Evolutionary conservation across 1,284 basidiomycete genomes (phyloP).

Genomic region (Vanrija sp.): DNA sequence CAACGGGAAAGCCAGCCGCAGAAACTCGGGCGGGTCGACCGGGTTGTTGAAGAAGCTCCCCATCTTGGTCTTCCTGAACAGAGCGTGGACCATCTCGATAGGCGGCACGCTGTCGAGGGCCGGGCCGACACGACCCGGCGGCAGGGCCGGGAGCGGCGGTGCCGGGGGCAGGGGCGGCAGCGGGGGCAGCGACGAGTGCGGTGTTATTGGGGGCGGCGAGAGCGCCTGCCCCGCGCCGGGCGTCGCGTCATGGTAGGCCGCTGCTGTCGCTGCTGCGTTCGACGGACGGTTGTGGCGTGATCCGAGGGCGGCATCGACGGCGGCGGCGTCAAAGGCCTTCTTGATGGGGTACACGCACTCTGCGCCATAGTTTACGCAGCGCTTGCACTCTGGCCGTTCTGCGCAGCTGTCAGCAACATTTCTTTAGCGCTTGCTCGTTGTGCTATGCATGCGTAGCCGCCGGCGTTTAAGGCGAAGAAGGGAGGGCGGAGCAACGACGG

Average conservation of each 20-base stretch:
- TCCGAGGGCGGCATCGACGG: constrained; percentile 21
- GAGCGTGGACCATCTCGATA: constrained; percentile 33
- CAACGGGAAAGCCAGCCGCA: constrained; percentile 27
- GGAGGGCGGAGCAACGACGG: background rate
- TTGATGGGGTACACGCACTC: constrained; percentile 38
- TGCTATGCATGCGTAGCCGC: constrained; percentile 2
- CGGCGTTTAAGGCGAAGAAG: background rate
- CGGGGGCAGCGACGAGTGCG: background rate
- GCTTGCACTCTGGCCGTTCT: constrained; percentile 9
- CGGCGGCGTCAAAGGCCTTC: constrained; percentile 30
- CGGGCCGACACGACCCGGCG: constrained; percentile 1
- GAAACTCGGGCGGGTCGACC: constrained; percentile 35
- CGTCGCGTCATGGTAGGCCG: constrained; percentile 4
- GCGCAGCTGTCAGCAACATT: background rate
- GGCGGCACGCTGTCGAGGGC: constrained; percentile 18
- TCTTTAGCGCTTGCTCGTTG: constrained; percentile 19
- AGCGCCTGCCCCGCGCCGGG: background rate
- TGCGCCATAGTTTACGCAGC: constrained; percentile 20
- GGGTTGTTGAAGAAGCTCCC: constrained; percentile 36
- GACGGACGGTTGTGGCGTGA: constrained; percentile 24
- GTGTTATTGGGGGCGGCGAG: background rate
- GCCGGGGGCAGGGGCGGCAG: constrained; percentile 2
- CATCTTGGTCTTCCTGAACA: constrained; percentile 39
- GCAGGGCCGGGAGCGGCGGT: background rate
- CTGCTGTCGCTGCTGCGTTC: constrained; percentile 12